Evolutionary conservation across 1,284 basidiomycete genomes (phyloP).

Genomic region (Malassezia japonica): DNA sequence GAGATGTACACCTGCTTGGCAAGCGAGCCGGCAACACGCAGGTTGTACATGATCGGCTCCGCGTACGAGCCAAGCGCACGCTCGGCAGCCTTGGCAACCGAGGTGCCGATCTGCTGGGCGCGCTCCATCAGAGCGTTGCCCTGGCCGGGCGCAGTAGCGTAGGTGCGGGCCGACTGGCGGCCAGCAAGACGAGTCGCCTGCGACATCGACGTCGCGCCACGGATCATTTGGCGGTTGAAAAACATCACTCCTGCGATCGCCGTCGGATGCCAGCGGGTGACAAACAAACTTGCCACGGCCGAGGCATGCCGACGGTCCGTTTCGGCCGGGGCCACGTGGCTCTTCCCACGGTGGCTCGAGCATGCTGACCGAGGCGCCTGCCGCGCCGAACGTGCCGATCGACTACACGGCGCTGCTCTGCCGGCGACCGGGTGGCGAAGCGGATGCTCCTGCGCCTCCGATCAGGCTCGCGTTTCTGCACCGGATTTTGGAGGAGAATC

Average conservation of each 20-base stretch:
- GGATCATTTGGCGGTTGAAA: slow-evolving; percentile 12
- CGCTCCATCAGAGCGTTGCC: slow-evolving; percentile 8
- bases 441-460: not conserved
- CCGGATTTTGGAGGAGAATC: slow-evolving; percentile 12
- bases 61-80: slow-evolving; percentile 14
- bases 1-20: slow-evolving; percentile 81
- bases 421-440: not conserved
- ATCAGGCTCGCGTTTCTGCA: slow-evolving; percentile 9
- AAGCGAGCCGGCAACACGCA: slow-evolving; percentile 68
- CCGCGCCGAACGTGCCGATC: slow-evolving; percentile 3
- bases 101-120: slow-evolving; percentile 6
- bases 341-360: not conserved
- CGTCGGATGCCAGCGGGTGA: not conserved
- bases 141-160: not conserved
- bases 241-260: too few relatives aligned
- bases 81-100: slow-evolving; percentile 8
- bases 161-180: slow-evolving; percentile 1
- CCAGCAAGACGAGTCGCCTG: slow-evolving; percentile 6
- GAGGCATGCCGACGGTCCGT: not conserved
- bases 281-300: slow-evolving; percentile 3
- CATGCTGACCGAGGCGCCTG: not conserved
- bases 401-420: slow-evolving; percentile 16
- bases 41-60: slow-evolving; percentile 36
- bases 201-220: not conserved
- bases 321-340: not conserved